Evolutionary conservation across 495 filamentous ascomycete genomes (phyloP), one percentile per base, ranked within the genome.

Genomic region (Lasiosphaeris hirsuta): DNA sequence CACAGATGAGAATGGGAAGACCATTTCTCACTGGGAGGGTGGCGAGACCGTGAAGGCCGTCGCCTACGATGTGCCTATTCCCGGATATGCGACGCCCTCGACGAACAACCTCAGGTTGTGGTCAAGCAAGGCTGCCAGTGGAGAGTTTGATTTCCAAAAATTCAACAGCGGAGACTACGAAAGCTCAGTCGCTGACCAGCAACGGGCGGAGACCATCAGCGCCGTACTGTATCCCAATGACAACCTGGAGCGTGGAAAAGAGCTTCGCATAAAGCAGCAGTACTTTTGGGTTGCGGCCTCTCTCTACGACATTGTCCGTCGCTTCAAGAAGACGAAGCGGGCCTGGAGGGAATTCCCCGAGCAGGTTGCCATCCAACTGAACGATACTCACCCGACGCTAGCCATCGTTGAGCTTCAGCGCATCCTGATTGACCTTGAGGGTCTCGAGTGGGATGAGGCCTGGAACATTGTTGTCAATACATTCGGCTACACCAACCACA

Each of bases 281-380:
- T 98, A 98, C 80, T 98, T 98, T 78, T 98, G 94, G 94, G 96
- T 96, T 73, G 92, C 94, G 49, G 94, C 94, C 7, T 97, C 95
- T 13, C 78, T 98, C 6, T 90, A 86, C 67, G 94, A 98, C 65
- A 97, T 98, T 74, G 87, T 98, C 49, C 89, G 94, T 19, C 85
- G 94, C 43, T 98, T 97, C 83, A 97, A 97, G 80, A 98, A 98
- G 81, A 85, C 90, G 17, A 91, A 89, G 73, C 84, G 93, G 60
- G 74, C 90, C 7, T 98, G 94, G 93, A 86, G 72, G 53, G 87
- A 93, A 59, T 98, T 98, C 77, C 82, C 94, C 35, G 94, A 95
- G 39, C 90, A 96, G 66, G 85, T 97, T 59, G 94, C 94, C 34
- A 97, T 98, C 61, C 94, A 98, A 75, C 84, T 98, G 40, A 98